Evolutionary conservation across 495 filamentous ascomycete species (phyloP).

Genomic region (Hyaloscypha bicolor): DNA sequence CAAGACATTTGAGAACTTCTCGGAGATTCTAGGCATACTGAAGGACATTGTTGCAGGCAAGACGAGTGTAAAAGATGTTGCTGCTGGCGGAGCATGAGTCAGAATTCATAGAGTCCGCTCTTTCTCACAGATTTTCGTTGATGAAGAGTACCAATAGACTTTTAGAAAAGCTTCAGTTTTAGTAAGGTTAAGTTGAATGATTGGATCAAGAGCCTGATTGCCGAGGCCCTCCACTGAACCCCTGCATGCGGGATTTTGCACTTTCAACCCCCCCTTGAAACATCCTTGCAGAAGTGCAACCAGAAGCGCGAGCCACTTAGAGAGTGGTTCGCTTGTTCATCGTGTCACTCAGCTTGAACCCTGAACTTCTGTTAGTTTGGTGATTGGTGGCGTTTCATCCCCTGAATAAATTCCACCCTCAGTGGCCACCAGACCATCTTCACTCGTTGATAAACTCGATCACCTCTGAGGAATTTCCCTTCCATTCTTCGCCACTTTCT

Average conservation of each 20-base stretch:
- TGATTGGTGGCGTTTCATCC: not conserved
- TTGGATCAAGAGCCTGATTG: not conserved
- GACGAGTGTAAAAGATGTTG: not conserved
- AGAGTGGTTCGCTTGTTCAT: not conserved
- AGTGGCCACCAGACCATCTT: not conserved
- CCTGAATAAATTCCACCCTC: not conserved
- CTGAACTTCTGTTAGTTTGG: not conserved
- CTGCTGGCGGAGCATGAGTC: not conserved
- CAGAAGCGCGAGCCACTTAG: not conserved
- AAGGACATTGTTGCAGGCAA: not conserved
- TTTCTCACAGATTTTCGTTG: not conserved
- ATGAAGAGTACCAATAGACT: not conserved
- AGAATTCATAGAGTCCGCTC: not conserved
- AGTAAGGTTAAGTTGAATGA: not conserved
- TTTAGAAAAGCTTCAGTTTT: not conserved
- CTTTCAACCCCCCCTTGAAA: not conserved
- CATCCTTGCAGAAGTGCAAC: not conserved
- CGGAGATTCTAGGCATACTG: not conserved
- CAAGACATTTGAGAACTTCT: not conserved
- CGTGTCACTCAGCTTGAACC: not conserved
- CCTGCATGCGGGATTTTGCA: not conserved
- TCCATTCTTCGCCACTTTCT: not conserved
- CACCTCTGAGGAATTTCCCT: no score
- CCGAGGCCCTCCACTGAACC: not conserved
- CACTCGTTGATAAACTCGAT: no score